Evolutionary conservation across 176 grass and related monocot genomes (phyloP).

Genomic region (Eragrostis nindensis): DNA sequence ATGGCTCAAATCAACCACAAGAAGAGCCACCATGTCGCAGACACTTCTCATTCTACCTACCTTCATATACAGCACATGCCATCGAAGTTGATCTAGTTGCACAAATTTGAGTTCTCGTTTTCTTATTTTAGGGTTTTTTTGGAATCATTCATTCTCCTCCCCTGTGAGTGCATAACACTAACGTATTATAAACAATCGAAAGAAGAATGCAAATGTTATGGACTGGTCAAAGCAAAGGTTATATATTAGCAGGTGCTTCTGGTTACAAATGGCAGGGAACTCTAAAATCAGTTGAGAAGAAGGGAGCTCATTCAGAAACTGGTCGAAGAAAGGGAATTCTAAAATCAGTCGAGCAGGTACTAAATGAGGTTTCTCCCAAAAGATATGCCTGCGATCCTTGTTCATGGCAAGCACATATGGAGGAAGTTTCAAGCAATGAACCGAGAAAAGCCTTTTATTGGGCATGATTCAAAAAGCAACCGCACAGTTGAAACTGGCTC

Average conservation of each 20-base stretch:
- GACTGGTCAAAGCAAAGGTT: neutral
- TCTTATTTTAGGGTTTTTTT: neutral
- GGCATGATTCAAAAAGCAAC: constrained; percentile 14
- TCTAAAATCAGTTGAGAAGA: too few relatives aligned
- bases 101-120: neutral
- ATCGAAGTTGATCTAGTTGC: constrained; percentile 16
- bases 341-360: too few relatives aligned
- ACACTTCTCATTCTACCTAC: neutral
- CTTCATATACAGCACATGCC: neutral
- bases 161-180: neutral
- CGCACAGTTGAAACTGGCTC: constrained; percentile 3
- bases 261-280: neutral
- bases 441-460: neutral
- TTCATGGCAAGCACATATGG: neutral
- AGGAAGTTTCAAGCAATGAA: constrained; percentile 21
- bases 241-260: neutral
- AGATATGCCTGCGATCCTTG: neutral
- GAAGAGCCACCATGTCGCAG: neutral
- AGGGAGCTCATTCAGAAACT: too few relatives aligned
- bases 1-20: neutral
- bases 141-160: neutral
- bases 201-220: neutral
- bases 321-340: too few relatives aligned
- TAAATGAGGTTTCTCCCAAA: neutral
- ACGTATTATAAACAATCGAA: neutral